Evolutionary conservation across 176 grass and related monocot genomes (phyloP).

Genomic region (Paspalum notatum): DNA sequence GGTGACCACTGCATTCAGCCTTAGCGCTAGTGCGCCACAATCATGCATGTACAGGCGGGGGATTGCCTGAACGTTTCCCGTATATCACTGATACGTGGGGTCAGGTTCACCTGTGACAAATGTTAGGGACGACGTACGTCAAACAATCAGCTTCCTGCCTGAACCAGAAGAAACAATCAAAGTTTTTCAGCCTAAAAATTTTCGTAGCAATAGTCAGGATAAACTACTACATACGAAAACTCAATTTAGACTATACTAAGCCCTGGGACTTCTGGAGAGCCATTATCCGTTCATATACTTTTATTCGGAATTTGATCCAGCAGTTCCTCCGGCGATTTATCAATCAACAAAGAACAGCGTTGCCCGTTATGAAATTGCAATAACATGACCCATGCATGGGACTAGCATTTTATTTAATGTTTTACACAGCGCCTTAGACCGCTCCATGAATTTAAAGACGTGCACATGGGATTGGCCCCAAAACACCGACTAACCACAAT

Average conservation of each 20-base stretch:
- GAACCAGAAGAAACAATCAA: too few species aligned
- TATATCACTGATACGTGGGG: too few species aligned
- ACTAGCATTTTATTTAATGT: background rate
- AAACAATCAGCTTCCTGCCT: too few species aligned
- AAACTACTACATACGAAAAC: background rate
- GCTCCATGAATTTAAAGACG: constrained; percentile 51
- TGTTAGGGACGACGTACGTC: too few species aligned
- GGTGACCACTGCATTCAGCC: too few species aligned
- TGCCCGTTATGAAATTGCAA: background rate
- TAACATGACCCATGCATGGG: background rate
- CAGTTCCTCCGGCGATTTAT: background rate
- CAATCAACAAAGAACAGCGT: background rate
- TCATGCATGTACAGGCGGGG: too few species aligned
- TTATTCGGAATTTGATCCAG: background rate
- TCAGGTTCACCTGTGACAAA: too few species aligned
- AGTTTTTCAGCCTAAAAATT: too few species aligned
- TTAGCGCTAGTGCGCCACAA: too few species aligned
- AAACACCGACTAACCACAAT: constrained; percentile 59
- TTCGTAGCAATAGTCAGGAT: background rate
- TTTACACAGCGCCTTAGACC: constrained; percentile 40
- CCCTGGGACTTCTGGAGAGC: background rate
- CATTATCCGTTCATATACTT: background rate
- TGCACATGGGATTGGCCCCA: constrained; percentile 60
- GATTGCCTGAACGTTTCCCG: too few species aligned
- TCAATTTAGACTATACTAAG: too few species aligned